Conservation (phyloP, 305 asterid species). For the Withania somnifera region DNA sequence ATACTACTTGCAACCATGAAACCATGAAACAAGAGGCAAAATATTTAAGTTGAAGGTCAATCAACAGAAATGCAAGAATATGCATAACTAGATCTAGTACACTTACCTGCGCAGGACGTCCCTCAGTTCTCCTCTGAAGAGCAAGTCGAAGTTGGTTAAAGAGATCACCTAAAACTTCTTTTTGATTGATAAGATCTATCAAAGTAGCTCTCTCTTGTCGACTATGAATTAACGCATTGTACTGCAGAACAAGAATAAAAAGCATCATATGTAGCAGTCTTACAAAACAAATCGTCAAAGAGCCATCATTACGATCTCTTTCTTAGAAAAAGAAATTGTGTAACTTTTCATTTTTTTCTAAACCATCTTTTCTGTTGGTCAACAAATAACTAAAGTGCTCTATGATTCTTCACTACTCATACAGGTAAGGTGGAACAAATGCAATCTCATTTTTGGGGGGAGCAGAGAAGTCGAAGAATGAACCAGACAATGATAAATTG, state of each 20-base stretch:
- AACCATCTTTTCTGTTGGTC: not conserved
- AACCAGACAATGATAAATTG: not conserved
- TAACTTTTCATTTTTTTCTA: not conserved
- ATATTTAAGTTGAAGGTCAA: not conserved
- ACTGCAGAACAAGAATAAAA: conserved; percentile 42
- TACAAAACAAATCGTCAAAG: not conserved
- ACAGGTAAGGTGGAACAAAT: not conserved
- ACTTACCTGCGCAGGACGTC: conserved; percentile 86
- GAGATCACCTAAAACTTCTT: conserved; percentile 87
- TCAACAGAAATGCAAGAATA: not conserved
- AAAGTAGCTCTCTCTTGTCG: conserved; percentile 51
- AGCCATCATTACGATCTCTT: not conserved
- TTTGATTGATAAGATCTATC: conserved; percentile 75
- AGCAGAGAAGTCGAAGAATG: not conserved
- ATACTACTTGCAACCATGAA: not conserved
- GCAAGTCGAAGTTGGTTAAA: conserved; percentile 93
- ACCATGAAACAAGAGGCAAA: conserved; percentile 1
- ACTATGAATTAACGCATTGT: conserved; percentile 61
- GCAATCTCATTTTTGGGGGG: not conserved
- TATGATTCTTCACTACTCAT: not conserved
- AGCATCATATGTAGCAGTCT: not conserved
- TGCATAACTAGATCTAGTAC: not conserved
- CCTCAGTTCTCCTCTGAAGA: conserved; percentile 63
- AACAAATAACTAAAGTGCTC: not conserved
- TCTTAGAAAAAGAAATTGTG: not conserved